Evolutionary conservation across 2,329 filamentous ascomycete species (phyloP), one percentile per base, ranked within the genome.

Genomic region (Nannizziopsis arthrosporioides): DNA sequence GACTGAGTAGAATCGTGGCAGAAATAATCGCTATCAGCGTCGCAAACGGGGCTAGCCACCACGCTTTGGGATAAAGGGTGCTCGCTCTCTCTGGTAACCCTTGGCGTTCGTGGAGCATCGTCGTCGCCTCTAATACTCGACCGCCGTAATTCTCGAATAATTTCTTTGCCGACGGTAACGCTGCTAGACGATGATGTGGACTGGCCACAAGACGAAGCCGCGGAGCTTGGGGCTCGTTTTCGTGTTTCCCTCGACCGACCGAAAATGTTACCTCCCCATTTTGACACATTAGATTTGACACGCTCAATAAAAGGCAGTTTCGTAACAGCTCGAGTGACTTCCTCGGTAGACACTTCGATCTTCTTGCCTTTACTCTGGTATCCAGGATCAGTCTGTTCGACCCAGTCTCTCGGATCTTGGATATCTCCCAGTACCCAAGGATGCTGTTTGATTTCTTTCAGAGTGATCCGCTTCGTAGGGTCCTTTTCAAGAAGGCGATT

Each of bases 401-500:
- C 78, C 92, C 92, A 98, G 8, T 75, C 73, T 30, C 78, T 71
- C 34, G 82, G 77, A 56, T 94, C 82, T 31, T 78, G 70, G 40
- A 96, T 77, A 54, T 84, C 88, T 50, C 82, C 73, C 1, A 90
- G 73, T 12, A 96, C 83, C 92, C 92, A 98, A 4, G 83, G 82
- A 61, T 98, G 92, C 51, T 85, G 82, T 65, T 96, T 96, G 59
- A 96, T 90, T 57, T 95, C 90, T 51, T 82, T 81, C 44, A 98
- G 72, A 6, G 85, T 84, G 58, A 98, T 95, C 35, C 92, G 81
- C 66, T 89, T 82, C 27, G 84, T 76, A 0, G 90, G 89, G 60
- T 96, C 87, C 68, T 96, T 98, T 56, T 77, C 82, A 50, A 98
- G 75, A 69, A 98, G 81, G 55, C 81, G 79, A 42, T 72, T 74